phyloP scores from a whole-genome alignment of 2,329 filamentous ascomycete genomes.

The Zasmidium cellare region DNA sequence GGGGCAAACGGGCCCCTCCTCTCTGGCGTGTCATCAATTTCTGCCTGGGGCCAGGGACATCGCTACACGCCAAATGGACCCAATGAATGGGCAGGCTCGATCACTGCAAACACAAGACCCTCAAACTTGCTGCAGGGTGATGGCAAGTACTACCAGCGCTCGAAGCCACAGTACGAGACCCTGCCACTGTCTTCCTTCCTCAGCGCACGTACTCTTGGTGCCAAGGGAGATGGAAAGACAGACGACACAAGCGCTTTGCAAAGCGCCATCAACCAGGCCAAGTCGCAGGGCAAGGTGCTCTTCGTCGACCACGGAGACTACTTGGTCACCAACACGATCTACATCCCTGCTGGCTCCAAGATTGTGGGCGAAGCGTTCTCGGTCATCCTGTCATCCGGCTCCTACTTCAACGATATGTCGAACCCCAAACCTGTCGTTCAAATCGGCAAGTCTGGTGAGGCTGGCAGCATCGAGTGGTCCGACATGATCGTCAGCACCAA shows the following conservation, averaged over 20 bases:
- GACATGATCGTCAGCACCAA: conserved; percentile 71
- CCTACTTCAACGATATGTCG: conserved; percentile 56
- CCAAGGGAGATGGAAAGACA: conserved; percentile 54
- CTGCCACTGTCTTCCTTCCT: conserved; percentile 41
- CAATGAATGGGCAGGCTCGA: conserved; percentile 43
- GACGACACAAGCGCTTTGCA: conserved; percentile 64
- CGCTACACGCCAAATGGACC: conserved; percentile 48
- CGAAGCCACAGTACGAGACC: conserved; percentile 57
- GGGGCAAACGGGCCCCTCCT: conserved; percentile 38
- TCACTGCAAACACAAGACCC: conserved; percentile 46
- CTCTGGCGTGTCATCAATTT: conserved; percentile 31
- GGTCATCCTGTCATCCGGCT: conserved; percentile 59
- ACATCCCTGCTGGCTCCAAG: conserved; percentile 59
- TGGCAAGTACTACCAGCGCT: conserved; percentile 50
- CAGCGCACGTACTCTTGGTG: conserved; percentile 44
- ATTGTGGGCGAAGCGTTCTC: conserved; percentile 63
- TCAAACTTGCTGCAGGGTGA: conserved; percentile 44
- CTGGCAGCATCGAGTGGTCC: conserved; percentile 67
- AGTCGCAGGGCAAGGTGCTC: conserved; percentile 54
- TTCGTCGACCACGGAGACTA: conserved; percentile 78
- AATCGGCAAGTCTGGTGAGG: conserved; percentile 64
- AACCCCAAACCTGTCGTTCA: conserved; percentile 65
- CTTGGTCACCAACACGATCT: conserved; percentile 65
- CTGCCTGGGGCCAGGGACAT: conserved; percentile 42
- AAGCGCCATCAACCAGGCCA: conserved; percentile 54